Conservation (phyloP, 106 monocot species). For the Dactylorhiza incarnata region DNA sequence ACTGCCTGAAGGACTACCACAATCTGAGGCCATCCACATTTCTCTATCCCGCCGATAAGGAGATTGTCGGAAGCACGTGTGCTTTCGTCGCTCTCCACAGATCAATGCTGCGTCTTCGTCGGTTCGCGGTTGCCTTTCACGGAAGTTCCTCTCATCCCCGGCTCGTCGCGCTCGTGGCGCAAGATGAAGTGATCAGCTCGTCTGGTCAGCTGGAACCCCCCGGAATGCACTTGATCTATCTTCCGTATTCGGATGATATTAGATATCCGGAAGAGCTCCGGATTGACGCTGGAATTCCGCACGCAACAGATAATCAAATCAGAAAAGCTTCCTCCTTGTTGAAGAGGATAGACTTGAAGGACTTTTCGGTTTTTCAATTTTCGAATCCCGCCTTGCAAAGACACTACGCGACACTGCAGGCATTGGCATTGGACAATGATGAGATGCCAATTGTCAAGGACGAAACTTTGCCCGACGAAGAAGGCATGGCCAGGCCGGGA, state of each 20-base stretch:
- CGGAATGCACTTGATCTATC: slow-evolving; percentile 96
- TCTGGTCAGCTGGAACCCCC: slow-evolving; percentile 90
- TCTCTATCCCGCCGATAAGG: slow-evolving; percentile 84
- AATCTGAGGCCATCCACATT: slow-evolving; percentile 92
- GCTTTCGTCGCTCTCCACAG: slow-evolving; percentile 75
- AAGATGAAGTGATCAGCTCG: slow-evolving; percentile 62
- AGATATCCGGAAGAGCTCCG: slow-evolving; percentile 37
- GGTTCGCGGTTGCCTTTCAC: slow-evolving; percentile 92
- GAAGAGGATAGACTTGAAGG: slow-evolving; percentile 65
- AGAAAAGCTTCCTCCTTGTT: slow-evolving; percentile 63
- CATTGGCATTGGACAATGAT: slow-evolving; percentile 85
- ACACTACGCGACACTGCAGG: slow-evolving; percentile 83
- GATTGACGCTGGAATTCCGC: slow-evolving; percentile 23
- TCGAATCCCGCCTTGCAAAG: slow-evolving; percentile 92
- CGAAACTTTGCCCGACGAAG: slow-evolving; percentile 94
- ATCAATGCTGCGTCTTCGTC: slow-evolving; percentile 65
- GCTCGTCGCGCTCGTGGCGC: slow-evolving; percentile 82
- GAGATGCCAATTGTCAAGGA: slow-evolving; percentile 90
- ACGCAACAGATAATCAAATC: slow-evolving; percentile 77
- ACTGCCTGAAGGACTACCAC: slow-evolving; percentile 85
- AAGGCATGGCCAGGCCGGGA: slow-evolving; percentile 81
- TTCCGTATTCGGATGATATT: slow-evolving; percentile 93
- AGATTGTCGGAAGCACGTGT: slow-evolving; percentile 71
- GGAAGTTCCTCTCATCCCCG: slow-evolving; percentile 54
- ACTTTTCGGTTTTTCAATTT: slow-evolving; percentile 88